phyloP scores from a whole-genome alignment of 148 eudicot genomes.

The Arctostaphylos glauca region DNA sequence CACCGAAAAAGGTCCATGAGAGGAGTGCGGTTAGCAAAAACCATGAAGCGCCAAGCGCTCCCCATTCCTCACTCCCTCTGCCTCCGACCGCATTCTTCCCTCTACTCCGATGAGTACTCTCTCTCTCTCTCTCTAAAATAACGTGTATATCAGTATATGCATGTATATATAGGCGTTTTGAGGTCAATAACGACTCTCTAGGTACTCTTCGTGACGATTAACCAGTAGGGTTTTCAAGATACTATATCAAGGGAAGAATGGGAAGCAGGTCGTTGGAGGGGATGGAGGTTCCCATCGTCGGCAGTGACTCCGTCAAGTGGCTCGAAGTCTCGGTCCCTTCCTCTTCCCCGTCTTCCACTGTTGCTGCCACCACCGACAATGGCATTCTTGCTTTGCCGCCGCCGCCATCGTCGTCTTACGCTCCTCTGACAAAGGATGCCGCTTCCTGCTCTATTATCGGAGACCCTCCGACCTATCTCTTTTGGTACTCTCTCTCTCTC shows the following conservation, averaged over 20 bases:
- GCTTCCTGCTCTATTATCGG: conserved; percentile 66
- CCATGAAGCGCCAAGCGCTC: not conserved
- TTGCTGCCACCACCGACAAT: no score
- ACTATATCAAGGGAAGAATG: conserved; percentile 22
- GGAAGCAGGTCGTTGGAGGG: conserved; percentile 44
- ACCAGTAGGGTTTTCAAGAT: not conserved
- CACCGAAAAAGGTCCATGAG: no score
- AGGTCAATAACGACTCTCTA: not conserved
- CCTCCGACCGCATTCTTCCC: not conserved
- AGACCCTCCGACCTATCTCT: conserved; percentile 63
- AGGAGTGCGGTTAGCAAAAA: not conserved
- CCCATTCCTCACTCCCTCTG: not conserved
- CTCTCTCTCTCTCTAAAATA: not conserved
- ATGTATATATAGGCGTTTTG: not conserved
- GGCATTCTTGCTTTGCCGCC: conserved; percentile 17
- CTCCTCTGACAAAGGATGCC: conserved; percentile 42
- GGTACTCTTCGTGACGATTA: not conserved
- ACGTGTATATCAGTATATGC: no score
- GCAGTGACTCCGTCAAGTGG: conserved; percentile 70
- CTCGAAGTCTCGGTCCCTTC: conserved; percentile 53
- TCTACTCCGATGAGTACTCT: not conserved
- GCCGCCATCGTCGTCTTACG: conserved; percentile 16
- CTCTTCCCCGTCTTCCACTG: conserved; percentile 12
- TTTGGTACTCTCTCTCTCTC: conserved; percentile 47
- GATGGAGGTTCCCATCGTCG: conserved; percentile 72